Evolutionary conservation across 176 grass and related monocot species (phyloP).

Genomic region (Elymus sibiricus): DNA sequence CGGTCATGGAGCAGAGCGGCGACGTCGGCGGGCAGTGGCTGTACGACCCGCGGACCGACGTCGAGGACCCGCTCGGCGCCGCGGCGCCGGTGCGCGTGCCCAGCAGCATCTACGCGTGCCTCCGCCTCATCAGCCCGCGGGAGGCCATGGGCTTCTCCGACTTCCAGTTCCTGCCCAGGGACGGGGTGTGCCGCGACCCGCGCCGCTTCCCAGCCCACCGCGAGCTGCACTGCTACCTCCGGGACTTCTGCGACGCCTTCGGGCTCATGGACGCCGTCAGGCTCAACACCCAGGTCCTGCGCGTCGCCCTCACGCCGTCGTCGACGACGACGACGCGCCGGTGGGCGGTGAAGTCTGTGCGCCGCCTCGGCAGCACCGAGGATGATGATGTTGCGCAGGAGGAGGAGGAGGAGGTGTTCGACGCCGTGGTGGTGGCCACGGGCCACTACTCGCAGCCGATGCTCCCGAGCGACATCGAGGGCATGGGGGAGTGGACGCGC

Average conservation of each 20-base stretch:
- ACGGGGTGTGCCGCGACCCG: background rate
- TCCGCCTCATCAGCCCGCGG: background rate
- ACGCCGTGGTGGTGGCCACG: background rate
- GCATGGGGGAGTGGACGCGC: background rate
- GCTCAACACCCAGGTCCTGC: background rate
- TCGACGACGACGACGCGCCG: background rate
- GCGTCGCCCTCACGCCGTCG: background rate
- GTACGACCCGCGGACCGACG: background rate
- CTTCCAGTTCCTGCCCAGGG: background rate
- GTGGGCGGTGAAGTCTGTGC: background rate
- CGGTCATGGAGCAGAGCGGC: background rate
- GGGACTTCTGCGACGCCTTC: background rate
- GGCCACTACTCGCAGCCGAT: background rate
- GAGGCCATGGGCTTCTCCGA: background rate
- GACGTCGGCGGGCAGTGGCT: background rate
- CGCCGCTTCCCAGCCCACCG: background rate
- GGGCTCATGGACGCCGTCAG: background rate
- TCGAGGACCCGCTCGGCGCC: background rate
- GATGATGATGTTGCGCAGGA: background rate
- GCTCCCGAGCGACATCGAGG: background rate
- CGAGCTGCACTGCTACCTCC: background rate
- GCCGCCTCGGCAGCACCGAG: background rate
- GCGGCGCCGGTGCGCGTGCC: background rate
- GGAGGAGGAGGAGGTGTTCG: background rate
- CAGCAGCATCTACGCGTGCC: background rate